Base-by-base conservation (phyloP, 345 rosid species). In the Sonneratia alba region DNA sequence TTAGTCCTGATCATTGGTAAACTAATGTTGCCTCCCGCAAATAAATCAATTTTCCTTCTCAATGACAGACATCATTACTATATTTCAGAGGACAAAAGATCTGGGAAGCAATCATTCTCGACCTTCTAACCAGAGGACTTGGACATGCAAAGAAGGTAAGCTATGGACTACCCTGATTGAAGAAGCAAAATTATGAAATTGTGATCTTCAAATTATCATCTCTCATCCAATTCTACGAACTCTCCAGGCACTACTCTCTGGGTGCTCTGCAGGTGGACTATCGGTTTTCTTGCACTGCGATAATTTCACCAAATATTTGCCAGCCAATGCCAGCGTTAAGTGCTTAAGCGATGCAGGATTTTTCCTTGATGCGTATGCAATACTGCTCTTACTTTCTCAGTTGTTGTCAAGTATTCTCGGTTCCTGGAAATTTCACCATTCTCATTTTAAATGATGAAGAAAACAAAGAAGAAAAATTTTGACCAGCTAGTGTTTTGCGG, bases 261-360 rank as follows among this genome's bases (percentile, higher is more conserved):
- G 99, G 74, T 95, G 99, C 85, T 95, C 99, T 68, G 99, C 99
- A 62, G 99, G 99, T 63, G 99, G 97, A 71, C 82, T 95, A 62
- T 87, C 99, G 12, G 68, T 87, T 65, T 90, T 95, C 77, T 53
- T 86, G 75, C 97, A 90, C 53, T 92, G 99, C 57, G 93, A 92
- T 72, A 81, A 79, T 69, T 87, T 95, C 78, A 66, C 90, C 16
- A 79, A 73, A 45, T 80, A 79, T 77, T 81, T 95, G 69, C 93
- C 99, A 0, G 71, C 65, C 49, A 83, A 76, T 66, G 81, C 97
- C 55, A 83, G 57, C 24, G 97, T 95, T 40, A 95, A 95, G 81
- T 95, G 99, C 83, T 84, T 90, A 84, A 95, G 99, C 69, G 97
- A 95, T 73, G 99, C 97, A 68, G 99, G 99, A 27, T 86, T 95